Conservation (phyloP, 371 early-diverging fungal genomes). For the Mucor lusitanicus region DNA sequence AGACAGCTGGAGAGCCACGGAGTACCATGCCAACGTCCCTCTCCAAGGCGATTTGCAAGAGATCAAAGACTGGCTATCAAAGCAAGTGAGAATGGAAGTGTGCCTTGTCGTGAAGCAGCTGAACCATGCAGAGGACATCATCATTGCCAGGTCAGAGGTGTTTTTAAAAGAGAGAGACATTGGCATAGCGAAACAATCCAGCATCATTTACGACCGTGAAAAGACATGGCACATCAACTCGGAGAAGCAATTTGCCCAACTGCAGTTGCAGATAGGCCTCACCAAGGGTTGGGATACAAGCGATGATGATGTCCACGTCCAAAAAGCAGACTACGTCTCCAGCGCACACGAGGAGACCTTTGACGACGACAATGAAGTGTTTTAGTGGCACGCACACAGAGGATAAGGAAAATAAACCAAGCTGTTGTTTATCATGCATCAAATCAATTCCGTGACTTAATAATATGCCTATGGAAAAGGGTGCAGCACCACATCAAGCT, state of each 20-base stretch:
- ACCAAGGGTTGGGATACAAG: slow-evolving; percentile 18
- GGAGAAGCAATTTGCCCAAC: slow-evolving; percentile 17
- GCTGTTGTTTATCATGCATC: no score
- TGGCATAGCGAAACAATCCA: slow-evolving; percentile 4
- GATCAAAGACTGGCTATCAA: slow-evolving; percentile 16
- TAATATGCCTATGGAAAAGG: no score
- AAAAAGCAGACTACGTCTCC: background rate
- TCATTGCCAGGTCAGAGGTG: slow-evolving; percentile 14
- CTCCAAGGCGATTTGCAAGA: slow-evolving; percentile 21
- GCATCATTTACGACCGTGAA: slow-evolving; percentile 14
- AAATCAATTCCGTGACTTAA: no score
- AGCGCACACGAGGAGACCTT: background rate
- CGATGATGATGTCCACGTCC: background rate
- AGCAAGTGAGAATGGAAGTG: background rate
- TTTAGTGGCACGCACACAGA: background rate
- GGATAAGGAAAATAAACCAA: no score
- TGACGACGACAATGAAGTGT: background rate
- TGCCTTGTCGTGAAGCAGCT: slow-evolving; percentile 5
- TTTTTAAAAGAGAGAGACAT: slow-evolving; percentile 12
- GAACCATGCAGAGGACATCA: slow-evolving; percentile 2
- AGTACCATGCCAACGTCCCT: background rate
- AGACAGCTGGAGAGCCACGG: slow-evolving; percentile 12
- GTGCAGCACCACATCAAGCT: no score
- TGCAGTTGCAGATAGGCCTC: slow-evolving; percentile 22
- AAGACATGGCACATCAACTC: slow-evolving; percentile 25